Evolutionary conservation across 177 flowering plant species (phyloP).

Genomic region (Vitis hybrid): DNA sequence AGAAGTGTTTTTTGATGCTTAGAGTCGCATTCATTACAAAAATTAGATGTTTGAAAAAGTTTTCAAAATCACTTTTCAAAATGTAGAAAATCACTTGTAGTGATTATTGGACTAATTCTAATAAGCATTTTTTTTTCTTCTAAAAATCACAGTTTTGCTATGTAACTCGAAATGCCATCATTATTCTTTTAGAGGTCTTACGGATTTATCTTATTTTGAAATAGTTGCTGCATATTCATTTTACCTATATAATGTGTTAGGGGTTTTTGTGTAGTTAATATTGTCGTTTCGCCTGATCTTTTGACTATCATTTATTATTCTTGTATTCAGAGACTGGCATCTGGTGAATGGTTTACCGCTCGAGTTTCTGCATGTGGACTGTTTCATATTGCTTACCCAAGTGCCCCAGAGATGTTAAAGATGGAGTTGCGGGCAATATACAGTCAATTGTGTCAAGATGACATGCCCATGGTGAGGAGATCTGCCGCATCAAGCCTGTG

Average conservation of each 20-base stretch:
- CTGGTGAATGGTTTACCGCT: slow-evolving; percentile 93
- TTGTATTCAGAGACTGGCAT: slow-evolving; percentile 63
- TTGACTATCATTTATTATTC: neutral
- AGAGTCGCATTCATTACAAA: too few species aligned
- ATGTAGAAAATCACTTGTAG: too few species aligned
- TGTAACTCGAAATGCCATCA: neutral
- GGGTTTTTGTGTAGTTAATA: neutral
- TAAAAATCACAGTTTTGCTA: too few species aligned
- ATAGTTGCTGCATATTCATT: neutral
- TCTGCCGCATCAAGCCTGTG: slow-evolving; percentile 83
- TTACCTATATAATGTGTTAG: neutral
- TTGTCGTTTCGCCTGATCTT: neutral
- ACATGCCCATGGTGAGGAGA: slow-evolving; percentile 92
- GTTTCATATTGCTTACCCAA: slow-evolving; percentile 82
- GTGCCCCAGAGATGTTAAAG: slow-evolving; percentile 69
- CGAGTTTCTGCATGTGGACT: slow-evolving; percentile 85
- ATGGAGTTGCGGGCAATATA: slow-evolving; percentile 68
- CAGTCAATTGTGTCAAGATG: slow-evolving; percentile 80
- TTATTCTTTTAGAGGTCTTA: neutral
- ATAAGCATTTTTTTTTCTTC: too few species aligned
- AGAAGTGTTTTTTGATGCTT: too few species aligned
- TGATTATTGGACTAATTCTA: neutral
- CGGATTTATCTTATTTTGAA: neutral
- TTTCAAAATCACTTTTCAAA: too few species aligned
- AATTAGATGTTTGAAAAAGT: too few species aligned